Conservation (phyloP, 2,329 filamentous ascomycete species). For the Fusarium illudens region DNA sequence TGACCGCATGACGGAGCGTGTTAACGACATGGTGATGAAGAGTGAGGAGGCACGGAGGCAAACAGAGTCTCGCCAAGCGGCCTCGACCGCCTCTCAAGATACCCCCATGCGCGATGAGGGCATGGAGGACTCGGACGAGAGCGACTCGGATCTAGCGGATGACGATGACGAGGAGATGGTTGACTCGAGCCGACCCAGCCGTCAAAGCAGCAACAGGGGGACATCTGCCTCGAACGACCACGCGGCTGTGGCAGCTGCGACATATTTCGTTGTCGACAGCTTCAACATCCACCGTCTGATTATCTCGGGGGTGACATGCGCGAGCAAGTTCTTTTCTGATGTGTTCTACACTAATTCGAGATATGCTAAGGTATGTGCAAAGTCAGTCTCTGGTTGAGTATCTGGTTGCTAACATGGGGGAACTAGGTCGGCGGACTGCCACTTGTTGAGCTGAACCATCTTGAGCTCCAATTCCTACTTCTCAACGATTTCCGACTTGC, state of each 20-base stretch:
- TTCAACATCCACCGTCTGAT: slow-evolving; percentile 98
- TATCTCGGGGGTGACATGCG: slow-evolving; percentile 96
- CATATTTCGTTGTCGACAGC: slow-evolving; percentile 93
- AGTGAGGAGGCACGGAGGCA: slow-evolving; percentile 63
- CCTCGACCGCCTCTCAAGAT: slow-evolving; percentile 37
- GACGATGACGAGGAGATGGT: slow-evolving; percentile 51
- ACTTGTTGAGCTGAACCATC: slow-evolving; percentile 89
- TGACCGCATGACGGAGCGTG: slow-evolving; percentile 96
- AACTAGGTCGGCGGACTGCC: slow-evolving; percentile 90
- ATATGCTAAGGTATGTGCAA: slow-evolving; percentile 89
- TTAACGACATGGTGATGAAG: slow-evolving; percentile 82
- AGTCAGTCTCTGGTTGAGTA: neutral
- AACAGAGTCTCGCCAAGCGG: slow-evolving; percentile 17
- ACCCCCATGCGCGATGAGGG: slow-evolving; percentile 43
- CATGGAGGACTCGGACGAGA: slow-evolving; percentile 52
- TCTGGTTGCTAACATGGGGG: slow-evolving; percentile 17
- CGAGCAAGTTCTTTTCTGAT: slow-evolving; percentile 99
- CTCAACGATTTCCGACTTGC: slow-evolving; percentile 96
- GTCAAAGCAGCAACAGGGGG: slow-evolving; percentile 34
- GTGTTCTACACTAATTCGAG: slow-evolving; percentile 99
- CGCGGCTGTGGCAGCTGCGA: slow-evolving; percentile 49
- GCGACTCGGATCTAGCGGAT: slow-evolving; percentile 61
- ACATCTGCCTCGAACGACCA: slow-evolving; percentile 37
- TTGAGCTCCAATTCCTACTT: slow-evolving; percentile 94
- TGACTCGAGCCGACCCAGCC: slow-evolving; percentile 40